Conservation (phyloP, 768 basidiomycete genomes). For the Hysterangium stoloniferum region DNA sequence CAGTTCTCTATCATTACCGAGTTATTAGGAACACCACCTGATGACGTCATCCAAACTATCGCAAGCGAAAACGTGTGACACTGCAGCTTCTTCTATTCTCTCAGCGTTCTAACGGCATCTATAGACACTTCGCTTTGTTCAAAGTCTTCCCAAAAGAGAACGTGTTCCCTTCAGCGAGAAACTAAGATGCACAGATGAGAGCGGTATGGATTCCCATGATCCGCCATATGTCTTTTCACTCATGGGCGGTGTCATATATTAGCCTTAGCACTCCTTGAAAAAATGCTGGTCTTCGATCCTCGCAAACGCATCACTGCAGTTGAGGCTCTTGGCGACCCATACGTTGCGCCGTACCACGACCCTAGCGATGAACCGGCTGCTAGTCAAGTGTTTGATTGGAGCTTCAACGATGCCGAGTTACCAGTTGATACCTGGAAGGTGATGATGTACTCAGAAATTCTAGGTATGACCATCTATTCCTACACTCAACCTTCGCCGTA, state of each 20-base stretch:
- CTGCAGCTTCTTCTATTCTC: slow-evolving; percentile 1
- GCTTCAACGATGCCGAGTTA: slow-evolving; percentile 98
- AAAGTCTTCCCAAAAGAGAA: slow-evolving; percentile 92
- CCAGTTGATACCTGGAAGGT: slow-evolving; percentile 99
- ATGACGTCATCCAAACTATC: slow-evolving; percentile 99
- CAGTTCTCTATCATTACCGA: slow-evolving; percentile 99
- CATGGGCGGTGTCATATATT: not conserved
- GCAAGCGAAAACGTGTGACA: slow-evolving; percentile 83
- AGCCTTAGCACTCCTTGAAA: slow-evolving; percentile 95
- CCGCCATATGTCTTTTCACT: not conserved
- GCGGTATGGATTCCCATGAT: slow-evolving; percentile 42
- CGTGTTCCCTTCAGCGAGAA: slow-evolving; percentile 94
- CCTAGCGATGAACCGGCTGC: slow-evolving; percentile 96
- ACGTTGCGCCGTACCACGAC: slow-evolving; percentile 96
- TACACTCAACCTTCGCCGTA: not conserved
- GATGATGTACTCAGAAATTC: slow-evolving; percentile 99
- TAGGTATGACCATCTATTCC: slow-evolving; percentile 48
- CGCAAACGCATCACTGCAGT: slow-evolving; percentile 93
- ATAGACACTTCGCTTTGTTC: slow-evolving; percentile 97
- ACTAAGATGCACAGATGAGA: slow-evolving; percentile 78
- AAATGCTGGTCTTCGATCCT: slow-evolving; percentile 99
- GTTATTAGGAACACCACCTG: slow-evolving; percentile 93
- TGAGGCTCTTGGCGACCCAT: slow-evolving; percentile 84
- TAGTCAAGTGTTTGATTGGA: slow-evolving; percentile 95
- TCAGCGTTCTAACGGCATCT: slow-evolving; percentile 1